Evolutionary conservation across 192 early-diverging fungal genomes (phyloP), one percentile per base, ranked within the genome.

Genomic region (Phlyctochytrium arcticum): DNA sequence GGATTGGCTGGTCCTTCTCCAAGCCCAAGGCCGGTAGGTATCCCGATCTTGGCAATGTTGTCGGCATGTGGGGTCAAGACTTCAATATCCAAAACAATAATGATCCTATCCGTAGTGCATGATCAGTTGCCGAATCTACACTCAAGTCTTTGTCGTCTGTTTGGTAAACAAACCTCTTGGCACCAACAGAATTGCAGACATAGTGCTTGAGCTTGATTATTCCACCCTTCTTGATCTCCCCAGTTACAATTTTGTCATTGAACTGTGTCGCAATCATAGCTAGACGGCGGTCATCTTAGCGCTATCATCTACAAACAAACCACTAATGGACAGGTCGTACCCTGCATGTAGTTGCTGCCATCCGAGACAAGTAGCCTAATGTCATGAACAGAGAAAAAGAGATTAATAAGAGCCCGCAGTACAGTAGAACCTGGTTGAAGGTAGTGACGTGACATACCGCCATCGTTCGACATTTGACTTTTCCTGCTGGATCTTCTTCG

Each of bases 281-380:
- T 87, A 70, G 21, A 31, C n/a, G n/a, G n/a, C n/a, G n/a, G 19
- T 30, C 10, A 54, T 36, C 10, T 30, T 15, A 4, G 55, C 2
- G 10, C 12, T 17, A 17, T 17, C n/a, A 17, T n/a, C 10, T 26
- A 2, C 19, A 39, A 17, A n/a, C 15, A 36, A 4, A n/a, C n/a
- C 31, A 36, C 4, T 17, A 17, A 3, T 3, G 4, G 55, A n/a
- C n/a, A 29, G 6, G 15, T 4, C 15, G 48, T 21, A 89, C 88
- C 86, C 70, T 89, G 87, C 69, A 87, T 80, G 32, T 78, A 82
- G 59, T 84, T 36, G 12, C 24, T 49, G 31, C 89, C 87, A 69
- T 90, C 89, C 6, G 85, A 87, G 21, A 90, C 64, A 1, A 90
- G 70, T 7, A 85, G 42, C 57, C 87, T 86, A 57, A 48, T n/a